A percentile compares a stretch with the other conserved stretches of the same genome.
phyloP scores from a whole-genome alignment of 106 monocot species.

The Posidonia australis region DNA sequence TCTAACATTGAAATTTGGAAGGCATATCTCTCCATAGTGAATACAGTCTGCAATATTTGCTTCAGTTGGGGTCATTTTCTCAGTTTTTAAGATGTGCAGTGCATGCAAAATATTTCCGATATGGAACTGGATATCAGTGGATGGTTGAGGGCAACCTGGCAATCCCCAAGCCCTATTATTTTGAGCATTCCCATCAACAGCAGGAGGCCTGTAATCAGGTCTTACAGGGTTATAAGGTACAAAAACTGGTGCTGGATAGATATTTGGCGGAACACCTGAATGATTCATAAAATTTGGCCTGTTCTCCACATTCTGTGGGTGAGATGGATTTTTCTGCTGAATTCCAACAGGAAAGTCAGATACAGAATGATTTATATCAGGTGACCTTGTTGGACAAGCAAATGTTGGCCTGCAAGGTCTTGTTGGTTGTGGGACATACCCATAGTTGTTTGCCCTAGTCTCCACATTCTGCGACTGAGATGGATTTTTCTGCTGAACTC shows the following conservation, averaged over 20 bases:
- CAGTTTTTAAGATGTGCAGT: constrained; percentile 36
- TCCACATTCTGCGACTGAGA: neutral
- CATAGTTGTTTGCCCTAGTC: neutral
- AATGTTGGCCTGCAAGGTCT: too few species aligned
- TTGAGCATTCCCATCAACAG: neutral
- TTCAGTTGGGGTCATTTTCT: constrained; percentile 50
- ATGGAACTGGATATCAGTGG: constrained; percentile 8
- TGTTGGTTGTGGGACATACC: too few species aligned
- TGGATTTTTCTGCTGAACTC: too few species aligned
- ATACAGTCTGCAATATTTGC: constrained; percentile 59
- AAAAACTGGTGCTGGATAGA: neutral
- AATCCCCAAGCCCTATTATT: constrained; percentile 10
- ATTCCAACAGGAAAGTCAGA: too few species aligned
- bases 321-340: too few species aligned
- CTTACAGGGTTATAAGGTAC: neutral
- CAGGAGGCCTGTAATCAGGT: constrained; percentile 1
- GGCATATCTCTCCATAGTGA: constrained; percentile 37
- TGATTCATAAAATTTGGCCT: too few species aligned
- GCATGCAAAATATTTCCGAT: constrained; percentile 39
- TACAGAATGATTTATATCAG: too few species aligned
- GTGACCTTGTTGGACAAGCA: too few species aligned
- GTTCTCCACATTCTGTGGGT: too few species aligned
- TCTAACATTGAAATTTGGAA: constrained; percentile 36
- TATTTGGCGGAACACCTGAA: neutral
- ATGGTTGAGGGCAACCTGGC: constrained; percentile 11